Evolutionary conservation across 805 yeast species (phyloP), one percentile per base, ranked within the genome.

Genomic region (Lachancea meyersii): DNA sequence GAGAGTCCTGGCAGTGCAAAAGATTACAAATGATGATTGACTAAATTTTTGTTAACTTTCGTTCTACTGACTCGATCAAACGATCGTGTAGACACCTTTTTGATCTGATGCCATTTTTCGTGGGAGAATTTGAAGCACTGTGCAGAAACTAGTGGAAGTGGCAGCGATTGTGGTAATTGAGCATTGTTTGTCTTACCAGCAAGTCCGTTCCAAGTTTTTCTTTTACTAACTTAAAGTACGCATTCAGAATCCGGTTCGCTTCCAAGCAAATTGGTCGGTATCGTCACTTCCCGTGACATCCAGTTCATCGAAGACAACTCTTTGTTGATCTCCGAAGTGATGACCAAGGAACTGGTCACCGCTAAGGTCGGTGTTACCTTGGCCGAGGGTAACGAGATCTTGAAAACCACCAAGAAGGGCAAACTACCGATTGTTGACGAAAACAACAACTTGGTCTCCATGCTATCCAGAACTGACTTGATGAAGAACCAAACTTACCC

Each of bases 51-150:
- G 65, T 74, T 86, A 88, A 91, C 97, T 91, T 91, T 91, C 98
- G 97, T 91, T 91, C 98, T 91, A 82, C 97, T 95, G 96, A 82
- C 60, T 63, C 69, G 95, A 83, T 85, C 93, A 80, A 81, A 83
- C 95, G 93, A 88, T 85, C 95, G 77, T 87, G 96, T 69, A 94
- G 97, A 88, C 56, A 82, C 64, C 52, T 55, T 65, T 60, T 58
- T 63, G 54, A 59, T 57, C 79, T 73, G 76, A 67, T 43, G 36
- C 28, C 32, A 17, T 21, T 31, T 6, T n/a, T n/a, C n/a, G n/a
- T n/a, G n/a, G n/a, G n/a, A n/a, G n/a, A n/a, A n/a, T n/a, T n/a
- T 6, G 28, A 26, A 23, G 26, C 26, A 23, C 26, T 23, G 26
- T 6, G 26, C 10, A 10, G 26, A 10, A 23, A 23, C 9, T 23